Evolutionary conservation across 1,139 yeast species (phyloP), one percentile per base, ranked within the genome.

Genomic region (Debaryomycetaceae sp.): DNA sequence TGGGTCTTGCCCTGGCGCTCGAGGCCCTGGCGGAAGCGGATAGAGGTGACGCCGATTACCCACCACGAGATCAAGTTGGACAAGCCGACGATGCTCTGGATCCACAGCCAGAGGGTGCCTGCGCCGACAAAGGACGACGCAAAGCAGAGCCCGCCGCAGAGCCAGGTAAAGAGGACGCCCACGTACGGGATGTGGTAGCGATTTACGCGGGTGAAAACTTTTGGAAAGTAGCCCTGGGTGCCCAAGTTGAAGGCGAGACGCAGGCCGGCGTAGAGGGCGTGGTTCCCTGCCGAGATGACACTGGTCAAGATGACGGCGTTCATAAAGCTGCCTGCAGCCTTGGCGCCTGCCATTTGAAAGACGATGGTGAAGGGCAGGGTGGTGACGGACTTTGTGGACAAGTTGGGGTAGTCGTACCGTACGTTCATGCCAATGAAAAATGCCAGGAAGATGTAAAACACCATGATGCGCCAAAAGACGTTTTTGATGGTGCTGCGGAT

Each of bases 351-450:
- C 59, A 66, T 55, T 47, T 68, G 74, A 52, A 73, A 73, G 4
- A 71, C 77, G 37, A 76, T 59, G 4, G 82, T 74, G 49, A 76
- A 76, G 3, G 83, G 82, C 4, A 81, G 74, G 4, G 80, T 71
- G 29, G 67, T 50, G 27, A 66, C 58, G 4, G 60, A 49, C 27
- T 58, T 66, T 16, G 58, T 58, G 27, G 54, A 39, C 35, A 62
- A 53, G 34, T 52, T 45, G 2, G 66, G 67, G 36, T 57, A 58
- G 36, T 57, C 52, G 35, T 59, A 59, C 4, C 64, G 66, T 27
- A 62, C 52, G 33, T 60, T 61, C 62, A 62, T 58, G 16, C 67
- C 68, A 37, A 64, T 57, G 46, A 64, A 62, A 40, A 63, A 62
- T 5, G 62, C 55, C 20, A 67, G 55, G 37, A 59, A 50, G 16